Conservation (phyloP, 1,284 basidiomycete genomes). For the Fistulinella cinereoalba region DNA sequence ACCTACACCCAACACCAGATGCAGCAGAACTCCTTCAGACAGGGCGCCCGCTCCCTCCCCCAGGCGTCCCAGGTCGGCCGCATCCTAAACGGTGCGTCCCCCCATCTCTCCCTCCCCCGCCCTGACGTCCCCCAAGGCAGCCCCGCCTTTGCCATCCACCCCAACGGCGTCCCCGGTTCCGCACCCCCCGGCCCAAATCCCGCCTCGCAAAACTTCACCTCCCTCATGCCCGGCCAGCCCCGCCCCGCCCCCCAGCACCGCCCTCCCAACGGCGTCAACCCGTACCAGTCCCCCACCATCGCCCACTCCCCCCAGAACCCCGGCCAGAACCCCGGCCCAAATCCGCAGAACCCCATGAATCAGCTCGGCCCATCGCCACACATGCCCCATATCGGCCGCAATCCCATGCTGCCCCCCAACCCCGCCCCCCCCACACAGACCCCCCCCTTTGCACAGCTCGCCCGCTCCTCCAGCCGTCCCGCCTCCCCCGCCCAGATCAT, state of each 20-base stretch:
- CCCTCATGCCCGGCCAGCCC: constrained; percentile 33
- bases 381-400: constrained; percentile 44
- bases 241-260: constrained; percentile 37
- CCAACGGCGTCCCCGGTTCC: constrained; percentile 43
- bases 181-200: constrained; percentile 25
- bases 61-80: constrained; percentile 26
- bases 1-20: constrained; percentile 54
- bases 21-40: constrained; percentile 35
- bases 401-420: constrained; percentile 53
- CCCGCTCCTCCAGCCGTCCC: constrained; percentile 55
- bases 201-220: constrained; percentile 20
- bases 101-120: constrained; percentile 33
- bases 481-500: constrained; percentile 49
- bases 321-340: constrained; percentile 27
- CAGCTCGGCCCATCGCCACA: constrained; percentile 51
- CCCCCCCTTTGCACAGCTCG: constrained; percentile 37
- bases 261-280: constrained; percentile 37
- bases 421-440: constrained; percentile 43
- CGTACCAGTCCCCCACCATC: constrained; percentile 46
- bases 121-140: too few relatives aligned
- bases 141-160: constrained; percentile 30
- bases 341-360: constrained; percentile 41
- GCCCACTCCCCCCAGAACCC: constrained; percentile 40
- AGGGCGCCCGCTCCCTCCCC: constrained; percentile 31
- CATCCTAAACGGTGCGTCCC: constrained; percentile 35